phyloP scores from a whole-genome alignment of 495 filamentous ascomycete species.

The Saxophila tyrrhenica region DNA sequence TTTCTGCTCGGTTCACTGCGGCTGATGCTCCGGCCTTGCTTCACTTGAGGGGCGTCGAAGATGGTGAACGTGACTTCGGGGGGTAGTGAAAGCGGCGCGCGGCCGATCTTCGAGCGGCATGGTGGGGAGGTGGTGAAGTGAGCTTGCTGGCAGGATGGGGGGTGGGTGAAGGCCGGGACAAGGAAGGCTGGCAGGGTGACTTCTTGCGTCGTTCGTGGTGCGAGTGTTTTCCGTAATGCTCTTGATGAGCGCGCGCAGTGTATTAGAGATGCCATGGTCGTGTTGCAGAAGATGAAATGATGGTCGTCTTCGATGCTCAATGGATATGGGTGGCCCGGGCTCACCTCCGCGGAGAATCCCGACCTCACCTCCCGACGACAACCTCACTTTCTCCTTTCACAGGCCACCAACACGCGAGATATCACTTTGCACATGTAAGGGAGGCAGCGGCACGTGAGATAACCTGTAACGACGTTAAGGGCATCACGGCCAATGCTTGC shows the following conservation, averaged over 20 bases:
- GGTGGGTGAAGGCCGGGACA: slow-evolving; percentile 55
- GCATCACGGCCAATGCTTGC: too few relatives aligned
- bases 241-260: slow-evolving; percentile 2
- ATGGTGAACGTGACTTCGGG: slow-evolving; percentile 63
- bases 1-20: slow-evolving; percentile 45
- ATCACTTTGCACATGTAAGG: not conserved
- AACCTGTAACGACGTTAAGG: too few relatives aligned
- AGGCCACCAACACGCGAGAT: not conserved
- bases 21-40: slow-evolving; percentile 38
- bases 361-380: not conserved
- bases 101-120: slow-evolving; percentile 69
- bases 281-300: not conserved
- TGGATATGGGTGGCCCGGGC: not conserved
- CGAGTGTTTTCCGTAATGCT: not conserved
- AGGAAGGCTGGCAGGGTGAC: slow-evolving; percentile 56
- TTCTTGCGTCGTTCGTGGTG: slow-evolving; percentile 16
- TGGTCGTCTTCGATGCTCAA: not conserved
- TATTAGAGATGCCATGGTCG: slow-evolving; percentile 1
- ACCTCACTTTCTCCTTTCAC: not conserved
- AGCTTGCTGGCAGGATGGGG: slow-evolving; percentile 28
- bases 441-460: too few relatives aligned
- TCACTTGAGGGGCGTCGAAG: slow-evolving; percentile 40
- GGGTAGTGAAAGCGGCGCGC: slow-evolving; percentile 69
- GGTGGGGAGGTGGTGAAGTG: slow-evolving; percentile 59
- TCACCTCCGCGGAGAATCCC: not conserved